Base-by-base conservation (phyloP, 108 stramenopile species). In the Fistulifera pelliculosa region DNA sequence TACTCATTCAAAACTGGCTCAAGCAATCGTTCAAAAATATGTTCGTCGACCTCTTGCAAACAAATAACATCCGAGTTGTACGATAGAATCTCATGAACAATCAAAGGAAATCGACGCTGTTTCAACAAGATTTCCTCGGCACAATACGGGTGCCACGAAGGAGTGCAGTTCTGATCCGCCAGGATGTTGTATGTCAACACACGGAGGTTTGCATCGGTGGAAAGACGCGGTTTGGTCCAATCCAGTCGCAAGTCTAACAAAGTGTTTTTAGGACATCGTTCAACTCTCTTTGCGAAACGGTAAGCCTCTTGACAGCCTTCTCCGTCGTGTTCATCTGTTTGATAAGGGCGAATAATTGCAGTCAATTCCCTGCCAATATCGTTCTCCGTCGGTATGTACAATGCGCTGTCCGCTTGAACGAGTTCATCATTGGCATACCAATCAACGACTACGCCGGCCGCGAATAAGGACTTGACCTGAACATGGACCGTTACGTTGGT, bases 161-260 rank as follows among this genome's bases (percentile, higher is more conserved):
- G 19, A 22, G 47, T 58, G 26, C 71, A 74, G 59, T 84, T 77
- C 23, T 71, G 69, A 73, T 88, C 87, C 4, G 87, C 87, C 35
- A 88, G 60, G 48, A 88, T 68, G 60, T 88, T 88, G 74, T 80
- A 88, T 4, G 87, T 61, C 28, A 84, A 54, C 14, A 88, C 69
- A 23, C 87, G 69, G 16, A 86, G 24, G 15, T n/a, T 42, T 43
- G 40, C 21, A 17, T 21, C 58, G n/a, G n/a, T 21, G 48, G 44
- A 27, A 26, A 18, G 49, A 15, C 27, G 23, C 19, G 40, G 31
- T 16, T 25, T 22, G 5, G 41, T 62, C 61, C 44, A 62, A n/a
- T 41, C 17, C 10, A 52, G 52, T 49, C 69, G 64, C 13, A 62
- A 0, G 12, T n/a, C 42, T 15, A 69, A 23, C 15, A 58, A 17